Percentiles rank a stretch among this genome's conserved stretches.
Conservation (phyloP, 495 filamentous ascomycete species). For the Podospora anserina region DNA sequence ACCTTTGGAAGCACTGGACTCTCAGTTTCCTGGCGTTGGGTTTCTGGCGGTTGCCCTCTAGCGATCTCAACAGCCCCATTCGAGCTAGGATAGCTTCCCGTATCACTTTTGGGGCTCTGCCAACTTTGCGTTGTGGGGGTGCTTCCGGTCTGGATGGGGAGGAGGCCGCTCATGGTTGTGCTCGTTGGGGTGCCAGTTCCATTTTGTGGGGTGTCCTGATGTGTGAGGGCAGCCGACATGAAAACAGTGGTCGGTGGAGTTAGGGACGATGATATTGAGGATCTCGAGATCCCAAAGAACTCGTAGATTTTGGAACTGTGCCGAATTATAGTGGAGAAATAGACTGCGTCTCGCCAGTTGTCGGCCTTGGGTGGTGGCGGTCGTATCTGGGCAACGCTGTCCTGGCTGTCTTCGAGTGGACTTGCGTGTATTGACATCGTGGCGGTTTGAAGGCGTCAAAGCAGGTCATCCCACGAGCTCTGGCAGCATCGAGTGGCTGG, state of each 20-base stretch:
- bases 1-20: background rate
- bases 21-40: background rate
- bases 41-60: background rate
- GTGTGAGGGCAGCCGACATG: background rate
- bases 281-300: conserved; percentile 25
- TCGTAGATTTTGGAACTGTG: conserved; percentile 30
- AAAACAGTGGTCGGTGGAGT: background rate
- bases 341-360: conserved; percentile 12
- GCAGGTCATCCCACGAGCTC: too few species aligned
- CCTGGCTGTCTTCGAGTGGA: background rate
- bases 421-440: background rate
- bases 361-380: background rate
- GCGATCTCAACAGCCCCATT: background rate
- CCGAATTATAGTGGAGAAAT: conserved; percentile 13
- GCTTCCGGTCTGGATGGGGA: background rate
- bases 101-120: background rate
- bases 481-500: too few species aligned
- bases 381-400: background rate
- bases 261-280: conserved; percentile 7
- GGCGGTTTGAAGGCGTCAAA: background rate
- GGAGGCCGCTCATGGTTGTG: conserved; percentile 1
- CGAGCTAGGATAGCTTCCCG: background rate
- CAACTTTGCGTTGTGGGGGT: background rate
- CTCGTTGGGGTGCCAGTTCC: background rate
- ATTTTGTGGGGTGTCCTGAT: background rate